Percentiles rank a stretch among this genome's conserved stretches.
Evolutionary conservation across 1,284 basidiomycete species (phyloP).

Genomic region (Chalciporus sp.): DNA sequence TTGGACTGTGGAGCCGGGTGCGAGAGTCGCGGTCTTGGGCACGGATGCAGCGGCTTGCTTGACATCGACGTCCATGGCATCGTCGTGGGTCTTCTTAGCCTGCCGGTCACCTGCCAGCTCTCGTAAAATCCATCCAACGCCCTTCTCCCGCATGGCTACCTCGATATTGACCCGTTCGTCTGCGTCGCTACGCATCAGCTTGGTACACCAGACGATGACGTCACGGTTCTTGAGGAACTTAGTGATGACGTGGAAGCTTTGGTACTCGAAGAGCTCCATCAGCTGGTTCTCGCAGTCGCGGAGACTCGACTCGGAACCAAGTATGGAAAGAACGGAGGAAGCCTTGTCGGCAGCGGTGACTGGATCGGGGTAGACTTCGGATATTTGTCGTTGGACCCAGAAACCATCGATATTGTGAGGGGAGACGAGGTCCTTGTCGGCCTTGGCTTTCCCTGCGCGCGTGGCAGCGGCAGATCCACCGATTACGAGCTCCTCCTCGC

Average conservation of each 20-base stretch:
- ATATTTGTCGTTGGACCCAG: conserved; percentile 96
- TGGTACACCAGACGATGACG: conserved; percentile 97
- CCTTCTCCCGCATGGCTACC: conserved; percentile 98
- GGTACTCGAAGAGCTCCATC: conserved; percentile 97
- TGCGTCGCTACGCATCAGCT: conserved; percentile 87
- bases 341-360: conserved; percentile 95
- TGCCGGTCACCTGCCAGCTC: conserved; percentile 82
- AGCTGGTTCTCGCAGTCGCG: conserved; percentile 97
- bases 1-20: conserved; percentile 85
- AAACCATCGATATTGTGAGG: conserved; percentile 95
- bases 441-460: conserved; percentile 49
- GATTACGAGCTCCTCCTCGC: conserved; percentile 71
- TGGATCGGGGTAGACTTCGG: conserved; percentile 90
- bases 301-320: conserved; percentile 86
- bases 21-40: conserved; percentile 86
- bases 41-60: conserved; percentile 50
- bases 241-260: conserved; percentile 89
- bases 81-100: conserved; percentile 49
- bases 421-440: conserved; percentile 80
- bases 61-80: conserved; percentile 83
- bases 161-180: conserved; percentile 94
- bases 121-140: conserved; percentile 93
- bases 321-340: conserved; percentile 80
- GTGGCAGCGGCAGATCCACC: conserved; percentile 57
- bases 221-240: conserved; percentile 96